Evolutionary conservation across 768 basidiomycete species (phyloP).

Genomic region (Amanita fuliginea): DNA sequence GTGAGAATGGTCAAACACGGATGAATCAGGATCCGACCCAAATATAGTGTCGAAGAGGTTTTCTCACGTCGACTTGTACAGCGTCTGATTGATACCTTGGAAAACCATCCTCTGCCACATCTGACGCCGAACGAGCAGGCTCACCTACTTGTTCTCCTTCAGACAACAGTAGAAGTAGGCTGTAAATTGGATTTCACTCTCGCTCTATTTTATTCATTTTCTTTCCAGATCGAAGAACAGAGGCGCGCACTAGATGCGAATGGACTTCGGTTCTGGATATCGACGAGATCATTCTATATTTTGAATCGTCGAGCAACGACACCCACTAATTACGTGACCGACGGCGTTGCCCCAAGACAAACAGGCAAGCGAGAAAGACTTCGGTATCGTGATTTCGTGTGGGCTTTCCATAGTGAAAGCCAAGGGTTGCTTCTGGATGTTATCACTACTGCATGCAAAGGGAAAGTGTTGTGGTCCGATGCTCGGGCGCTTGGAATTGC

Average conservation of each 20-base stretch:
- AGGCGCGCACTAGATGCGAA: constrained; percentile 85
- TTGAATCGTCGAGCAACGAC: constrained; percentile 50
- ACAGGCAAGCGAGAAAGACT: constrained; percentile 64
- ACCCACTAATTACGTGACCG: constrained; percentile 24
- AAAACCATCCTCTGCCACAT: constrained; percentile 53
- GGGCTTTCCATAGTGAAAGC: constrained; percentile 94
- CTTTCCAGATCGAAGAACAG: constrained; percentile 72
- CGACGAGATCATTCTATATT: constrained; percentile 87
- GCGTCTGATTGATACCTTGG: constrained; percentile 52
- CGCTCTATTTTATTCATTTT: not conserved
- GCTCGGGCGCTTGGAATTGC: constrained; percentile 80
- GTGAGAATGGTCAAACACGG: constrained; percentile 22
- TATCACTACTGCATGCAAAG: constrained; percentile 61
- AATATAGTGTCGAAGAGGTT: constrained; percentile 17
- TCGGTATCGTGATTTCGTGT: constrained; percentile 89
- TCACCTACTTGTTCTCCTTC: constrained; percentile 73
- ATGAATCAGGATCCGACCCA: not conserved
- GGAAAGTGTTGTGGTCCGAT: constrained; percentile 86
- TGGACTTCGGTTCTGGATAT: constrained; percentile 86
- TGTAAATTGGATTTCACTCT: not conserved
- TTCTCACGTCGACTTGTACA: constrained; percentile 55
- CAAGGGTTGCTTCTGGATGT: constrained; percentile 74
- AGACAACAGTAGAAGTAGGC: constrained; percentile 75
- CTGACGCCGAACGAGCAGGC: constrained; percentile 75
- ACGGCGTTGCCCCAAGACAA: constrained; percentile 24